Percentiles rank a stretch among this genome's conserved stretches.
Evolutionary conservation across 2,329 filamentous ascomycete genomes (phyloP).

Genomic region (Dothideomycetes sp.): DNA sequence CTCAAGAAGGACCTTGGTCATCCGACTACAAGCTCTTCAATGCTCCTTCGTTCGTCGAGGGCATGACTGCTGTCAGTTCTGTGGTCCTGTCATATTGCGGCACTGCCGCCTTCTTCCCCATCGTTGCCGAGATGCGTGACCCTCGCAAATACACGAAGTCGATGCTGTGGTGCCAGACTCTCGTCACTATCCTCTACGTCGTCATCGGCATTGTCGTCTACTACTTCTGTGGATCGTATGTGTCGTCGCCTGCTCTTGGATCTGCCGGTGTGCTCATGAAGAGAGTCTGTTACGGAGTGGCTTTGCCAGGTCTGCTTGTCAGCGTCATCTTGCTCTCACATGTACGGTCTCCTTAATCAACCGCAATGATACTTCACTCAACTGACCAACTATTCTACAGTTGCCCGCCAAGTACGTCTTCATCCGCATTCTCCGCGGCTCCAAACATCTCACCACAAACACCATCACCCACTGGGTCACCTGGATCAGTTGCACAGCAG

Average conservation of each 20-base stretch:
- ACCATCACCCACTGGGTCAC: constrained; percentile 16
- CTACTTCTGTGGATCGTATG: constrained; percentile 38
- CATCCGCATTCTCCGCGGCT: constrained; percentile 21
- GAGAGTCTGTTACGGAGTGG: constrained; percentile 37
- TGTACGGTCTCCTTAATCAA: constrained; percentile 12
- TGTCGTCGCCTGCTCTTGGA: constrained; percentile 40
- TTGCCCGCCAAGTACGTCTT: constrained; percentile 24
- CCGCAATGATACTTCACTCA: not conserved
- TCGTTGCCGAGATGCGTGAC: constrained; percentile 33
- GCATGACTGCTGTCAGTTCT: constrained; percentile 24
- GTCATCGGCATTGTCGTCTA: constrained; percentile 36
- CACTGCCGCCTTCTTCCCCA: constrained; percentile 30
- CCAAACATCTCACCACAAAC: constrained; percentile 19
- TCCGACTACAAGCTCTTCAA: constrained; percentile 22
- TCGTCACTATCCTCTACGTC: constrained; percentile 25
- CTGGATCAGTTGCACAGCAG: constrained; percentile 16
- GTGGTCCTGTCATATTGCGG: constrained; percentile 33
- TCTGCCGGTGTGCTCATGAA: constrained; percentile 36
- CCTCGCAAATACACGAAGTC: constrained; percentile 26
- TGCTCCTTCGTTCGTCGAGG: constrained; percentile 25
- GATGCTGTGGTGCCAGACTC: constrained; percentile 22
- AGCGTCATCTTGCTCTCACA: constrained; percentile 19
- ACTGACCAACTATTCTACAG: constrained; percentile 9
- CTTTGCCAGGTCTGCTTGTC: constrained; percentile 18
- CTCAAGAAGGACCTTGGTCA: constrained; percentile 18